Evolutionary conservation across 2,329 filamentous ascomycete genomes (phyloP).

Genomic region (Microsporum audouinii): DNA sequence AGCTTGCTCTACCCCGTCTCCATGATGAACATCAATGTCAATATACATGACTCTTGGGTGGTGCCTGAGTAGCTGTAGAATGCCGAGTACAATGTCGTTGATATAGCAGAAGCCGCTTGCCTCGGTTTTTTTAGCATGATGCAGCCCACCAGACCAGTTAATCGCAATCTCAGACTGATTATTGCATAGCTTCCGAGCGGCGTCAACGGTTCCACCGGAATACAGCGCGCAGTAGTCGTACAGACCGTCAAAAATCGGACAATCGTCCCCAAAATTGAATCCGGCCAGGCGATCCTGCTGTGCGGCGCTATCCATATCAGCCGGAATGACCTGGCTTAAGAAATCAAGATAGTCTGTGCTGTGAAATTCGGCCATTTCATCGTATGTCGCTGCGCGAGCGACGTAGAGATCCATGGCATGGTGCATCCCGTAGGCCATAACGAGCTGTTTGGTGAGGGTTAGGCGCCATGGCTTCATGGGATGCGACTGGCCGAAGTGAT

Average conservation of each 20-base stretch:
- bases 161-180: slow-evolving; percentile 89
- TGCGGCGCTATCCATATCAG: slow-evolving; percentile 54
- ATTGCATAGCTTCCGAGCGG: slow-evolving; percentile 76
- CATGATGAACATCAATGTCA: slow-evolving; percentile 86
- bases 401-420: slow-evolving; percentile 94
- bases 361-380: slow-evolving; percentile 81
- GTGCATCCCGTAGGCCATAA: slow-evolving; percentile 90
- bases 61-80: slow-evolving; percentile 72
- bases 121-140: slow-evolving; percentile 90
- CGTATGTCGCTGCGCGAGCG: slow-evolving; percentile 69
- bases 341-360: slow-evolving; percentile 84
- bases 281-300: slow-evolving; percentile 48
- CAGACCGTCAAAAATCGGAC: slow-evolving; percentile 89
- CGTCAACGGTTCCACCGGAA: slow-evolving; percentile 79
- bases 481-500: slow-evolving; percentile 93
- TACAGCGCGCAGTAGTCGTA: slow-evolving; percentile 94
- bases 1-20: slow-evolving; percentile 81
- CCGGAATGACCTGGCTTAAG: slow-evolving; percentile 58
- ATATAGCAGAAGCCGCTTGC: slow-evolving; percentile 97
- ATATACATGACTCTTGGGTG: slow-evolving; percentile 85
- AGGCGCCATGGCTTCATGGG: slow-evolving; percentile 99
- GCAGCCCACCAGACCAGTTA: slow-evolving; percentile 92
- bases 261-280: slow-evolving; percentile 89
- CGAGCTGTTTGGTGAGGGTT: slow-evolving; percentile 86
- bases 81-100: slow-evolving; percentile 93